Percentiles rank a stretch among this genome's conserved stretches.
phyloP scores from a whole-genome alignment of 306 rosid species.

The Rosa persica region DNA sequence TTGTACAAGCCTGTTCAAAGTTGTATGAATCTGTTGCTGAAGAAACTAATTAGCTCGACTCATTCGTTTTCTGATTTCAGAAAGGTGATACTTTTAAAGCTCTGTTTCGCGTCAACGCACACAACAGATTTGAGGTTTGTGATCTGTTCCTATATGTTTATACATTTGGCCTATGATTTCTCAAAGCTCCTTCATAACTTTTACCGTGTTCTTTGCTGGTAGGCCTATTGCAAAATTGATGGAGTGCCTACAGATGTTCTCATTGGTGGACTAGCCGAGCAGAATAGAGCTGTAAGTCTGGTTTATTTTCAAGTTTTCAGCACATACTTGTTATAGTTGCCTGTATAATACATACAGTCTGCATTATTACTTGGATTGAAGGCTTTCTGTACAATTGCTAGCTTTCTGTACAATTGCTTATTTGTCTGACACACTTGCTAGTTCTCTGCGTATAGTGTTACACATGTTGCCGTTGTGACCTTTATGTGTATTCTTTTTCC shows the following conservation, averaged over 20 bases:
- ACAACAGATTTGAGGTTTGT: constrained; percentile 77
- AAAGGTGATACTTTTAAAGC: constrained; percentile 71
- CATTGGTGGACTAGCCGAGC: constrained; percentile 60
- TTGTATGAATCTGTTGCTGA: not conserved
- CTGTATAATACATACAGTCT: not conserved
- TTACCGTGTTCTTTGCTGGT: constrained; percentile 7
- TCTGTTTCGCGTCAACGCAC: constrained; percentile 74
- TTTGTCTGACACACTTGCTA: not conserved
- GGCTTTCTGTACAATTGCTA: too few relatives aligned
- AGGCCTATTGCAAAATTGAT: constrained; percentile 92
- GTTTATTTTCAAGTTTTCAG: constrained; percentile 8
- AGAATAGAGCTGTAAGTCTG: constrained; percentile 93
- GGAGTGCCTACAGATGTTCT: constrained; percentile 75
- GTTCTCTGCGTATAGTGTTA: not conserved
- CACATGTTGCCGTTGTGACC: too few relatives aligned
- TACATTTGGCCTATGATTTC: not conserved
- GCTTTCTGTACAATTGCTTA: not conserved
- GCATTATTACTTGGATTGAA: not conserved
- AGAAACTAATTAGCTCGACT: constrained; percentile 1
- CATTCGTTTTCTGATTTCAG: constrained; percentile 49
- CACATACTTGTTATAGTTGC: not conserved
- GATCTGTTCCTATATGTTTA: not conserved
- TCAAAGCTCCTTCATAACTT: constrained; percentile 15
- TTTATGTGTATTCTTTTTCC: not conserved
- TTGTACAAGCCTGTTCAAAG: not conserved